These are phyloP conservation scores for Solanum piurae DNA, from an alignment of 257 asterid species.

Conservation along the genomic window DNA sequence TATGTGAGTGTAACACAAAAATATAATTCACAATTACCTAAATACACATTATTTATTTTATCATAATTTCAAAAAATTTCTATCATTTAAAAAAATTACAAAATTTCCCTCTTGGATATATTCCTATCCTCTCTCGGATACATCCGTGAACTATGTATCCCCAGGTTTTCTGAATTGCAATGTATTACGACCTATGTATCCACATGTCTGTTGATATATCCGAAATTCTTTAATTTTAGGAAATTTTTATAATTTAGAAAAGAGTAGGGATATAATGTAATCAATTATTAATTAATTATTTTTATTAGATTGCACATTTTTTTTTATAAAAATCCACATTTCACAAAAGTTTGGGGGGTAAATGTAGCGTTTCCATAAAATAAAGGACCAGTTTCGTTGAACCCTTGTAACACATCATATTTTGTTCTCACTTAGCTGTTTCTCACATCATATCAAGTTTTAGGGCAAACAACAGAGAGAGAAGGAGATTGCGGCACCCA, in stretches of 20 bases:
- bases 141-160: too few species aligned
- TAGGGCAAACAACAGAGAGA: not conserved
- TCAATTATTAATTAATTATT: too few species aligned
- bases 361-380: not conserved
- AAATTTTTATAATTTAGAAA: too few species aligned
- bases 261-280: too few species aligned
- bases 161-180: too few species aligned
- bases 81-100: too few species aligned
- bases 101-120: too few species aligned
- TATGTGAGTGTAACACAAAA: not conserved
- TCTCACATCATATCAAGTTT: not conserved
- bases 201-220: rapidly evolving
- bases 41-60: not conserved
- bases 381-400: not conserved
- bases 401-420: not conserved
- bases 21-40: rapidly evolving
- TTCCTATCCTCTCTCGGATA: too few species aligned
- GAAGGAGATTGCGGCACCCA: not conserved
- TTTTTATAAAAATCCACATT: not conserved
- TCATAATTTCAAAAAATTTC: rapidly evolving
- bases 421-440: not conserved
- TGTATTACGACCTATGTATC: too few species aligned
- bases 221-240: rapidly evolving
- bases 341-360: not conserved
- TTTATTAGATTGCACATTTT: not conserved